Evolutionary conservation across 2,329 filamentous ascomycete species (phyloP).

Genomic region (Endothia cerciana): DNA sequence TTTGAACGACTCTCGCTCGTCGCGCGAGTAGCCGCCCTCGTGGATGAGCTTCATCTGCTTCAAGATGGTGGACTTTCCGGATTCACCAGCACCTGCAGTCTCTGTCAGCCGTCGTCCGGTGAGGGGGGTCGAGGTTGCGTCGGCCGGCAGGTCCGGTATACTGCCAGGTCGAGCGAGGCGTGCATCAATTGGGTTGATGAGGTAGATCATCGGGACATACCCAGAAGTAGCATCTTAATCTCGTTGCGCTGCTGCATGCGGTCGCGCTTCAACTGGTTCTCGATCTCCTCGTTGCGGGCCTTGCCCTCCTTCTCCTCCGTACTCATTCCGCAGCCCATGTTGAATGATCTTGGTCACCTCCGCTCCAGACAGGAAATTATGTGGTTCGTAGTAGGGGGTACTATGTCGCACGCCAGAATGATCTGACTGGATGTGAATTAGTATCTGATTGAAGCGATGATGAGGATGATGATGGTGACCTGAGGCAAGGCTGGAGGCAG

Average conservation of each 20-base stretch:
- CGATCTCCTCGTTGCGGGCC: constrained; percentile 99
- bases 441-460: constrained; percentile 3
- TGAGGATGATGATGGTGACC: background rate
- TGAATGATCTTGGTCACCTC: constrained; percentile 51
- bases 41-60: constrained; percentile 99
- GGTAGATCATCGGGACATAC: constrained; percentile 57
- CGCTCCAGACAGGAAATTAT: constrained; percentile 12
- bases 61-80: constrained; percentile 90
- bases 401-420: constrained; percentile 7
- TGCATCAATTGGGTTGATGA: constrained; percentile 6
- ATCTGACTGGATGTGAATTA: constrained; percentile 6
- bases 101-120: constrained; percentile 32
- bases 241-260: constrained; percentile 99
- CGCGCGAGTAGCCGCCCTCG: constrained; percentile 96
- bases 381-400: background rate
- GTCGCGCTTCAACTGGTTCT: constrained; percentile 98
- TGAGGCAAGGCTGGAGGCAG: background rate
- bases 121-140: background rate
- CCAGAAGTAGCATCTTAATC: constrained; percentile 99
- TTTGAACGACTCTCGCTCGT: constrained; percentile 73
- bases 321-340: constrained; percentile 99
- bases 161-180: background rate
- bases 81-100: constrained; percentile 87
- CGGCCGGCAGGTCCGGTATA: background rate
- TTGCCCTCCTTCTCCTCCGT: constrained; percentile 99